phyloP scores from a whole-genome alignment of 1,284 basidiomycete genomes.

The Ustilago hordei region DNA sequence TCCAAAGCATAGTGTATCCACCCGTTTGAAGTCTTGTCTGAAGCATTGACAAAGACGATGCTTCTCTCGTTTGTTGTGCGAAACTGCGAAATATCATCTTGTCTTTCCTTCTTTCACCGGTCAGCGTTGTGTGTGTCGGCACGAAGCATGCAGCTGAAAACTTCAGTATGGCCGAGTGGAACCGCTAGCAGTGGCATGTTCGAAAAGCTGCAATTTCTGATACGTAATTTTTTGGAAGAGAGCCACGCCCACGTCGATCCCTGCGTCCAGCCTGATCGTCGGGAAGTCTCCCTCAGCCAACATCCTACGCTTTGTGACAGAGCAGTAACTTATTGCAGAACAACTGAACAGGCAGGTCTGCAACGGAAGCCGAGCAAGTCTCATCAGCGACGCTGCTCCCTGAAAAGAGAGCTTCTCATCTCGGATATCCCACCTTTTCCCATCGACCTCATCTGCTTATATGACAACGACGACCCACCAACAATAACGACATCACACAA shows the following conservation, averaged over 20 bases:
- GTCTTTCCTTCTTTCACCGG: too few species aligned
- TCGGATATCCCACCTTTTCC: background rate
- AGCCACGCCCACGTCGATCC: slow-evolving; percentile 23
- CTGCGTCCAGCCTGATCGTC: background rate
- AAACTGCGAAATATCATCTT: too few species aligned
- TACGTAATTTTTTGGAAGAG: background rate
- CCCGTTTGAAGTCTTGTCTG: too few species aligned
- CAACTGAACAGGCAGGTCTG: too few species aligned
- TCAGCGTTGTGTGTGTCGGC: too few species aligned
- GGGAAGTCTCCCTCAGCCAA: background rate
- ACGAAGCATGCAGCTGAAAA: too few species aligned
- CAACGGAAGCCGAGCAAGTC: too few species aligned
- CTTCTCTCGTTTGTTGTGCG: background rate
- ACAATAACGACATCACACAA: background rate
- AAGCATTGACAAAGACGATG: background rate
- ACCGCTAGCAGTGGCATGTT: slow-evolving; percentile 3
- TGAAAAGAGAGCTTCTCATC: too few species aligned
- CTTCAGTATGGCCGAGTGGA: slow-evolving; percentile 20
- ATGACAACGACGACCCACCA: background rate
- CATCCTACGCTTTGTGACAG: too few species aligned
- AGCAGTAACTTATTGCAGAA: too few species aligned
- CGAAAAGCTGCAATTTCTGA: background rate
- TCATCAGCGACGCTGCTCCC: too few species aligned
- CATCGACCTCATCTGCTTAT: background rate
- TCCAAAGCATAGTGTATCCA: background rate